phyloP scores from a whole-genome alignment of 768 basidiomycete species.

The Suillus decipiens region DNA sequence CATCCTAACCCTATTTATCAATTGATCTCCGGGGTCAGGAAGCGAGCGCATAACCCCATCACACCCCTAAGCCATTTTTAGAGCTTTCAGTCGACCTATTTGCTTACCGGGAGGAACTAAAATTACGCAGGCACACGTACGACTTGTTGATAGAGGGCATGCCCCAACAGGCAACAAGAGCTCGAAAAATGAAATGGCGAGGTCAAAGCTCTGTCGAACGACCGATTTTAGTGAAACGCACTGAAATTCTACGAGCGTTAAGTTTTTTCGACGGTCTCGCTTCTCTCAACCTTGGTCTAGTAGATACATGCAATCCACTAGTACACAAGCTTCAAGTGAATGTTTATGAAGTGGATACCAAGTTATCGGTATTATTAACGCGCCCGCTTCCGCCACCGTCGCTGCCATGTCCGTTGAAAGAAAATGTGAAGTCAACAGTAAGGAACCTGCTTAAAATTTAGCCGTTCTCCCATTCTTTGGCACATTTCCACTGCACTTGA shows the following conservation, averaged over 20 bases:
- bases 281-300: slow-evolving; percentile 81
- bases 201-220: not conserved
- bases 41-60: not conserved
- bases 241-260: not conserved
- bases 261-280: too few relatives aligned
- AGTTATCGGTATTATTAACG: slow-evolving; percentile 56
- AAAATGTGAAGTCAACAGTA: slow-evolving; percentile 7
- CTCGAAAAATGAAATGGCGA: not conserved
- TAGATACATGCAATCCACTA: slow-evolving; percentile 91
- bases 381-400: slow-evolving; percentile 84
- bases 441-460: slow-evolving; percentile 36
- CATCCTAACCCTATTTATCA: not conserved
- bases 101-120: not conserved
- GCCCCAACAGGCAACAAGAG: too few relatives aligned
- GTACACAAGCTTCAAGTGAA: too few relatives aligned
- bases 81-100: not conserved
- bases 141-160: too few relatives aligned
- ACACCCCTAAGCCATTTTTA: not conserved
- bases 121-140: not conserved
- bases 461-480: slow-evolving; percentile 80
- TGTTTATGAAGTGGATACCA: not conserved
- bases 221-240: not conserved
- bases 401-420: slow-evolving; percentile 64
- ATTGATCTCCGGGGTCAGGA: not conserved
- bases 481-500: slow-evolving; percentile 72